A percentile compares a stretch with the other conserved stretches of the same genome.
These are phyloP conservation scores for Quillaja saponaria DNA, from an alignment of 306 rosid species.

Conservation along the genomic window DNA sequence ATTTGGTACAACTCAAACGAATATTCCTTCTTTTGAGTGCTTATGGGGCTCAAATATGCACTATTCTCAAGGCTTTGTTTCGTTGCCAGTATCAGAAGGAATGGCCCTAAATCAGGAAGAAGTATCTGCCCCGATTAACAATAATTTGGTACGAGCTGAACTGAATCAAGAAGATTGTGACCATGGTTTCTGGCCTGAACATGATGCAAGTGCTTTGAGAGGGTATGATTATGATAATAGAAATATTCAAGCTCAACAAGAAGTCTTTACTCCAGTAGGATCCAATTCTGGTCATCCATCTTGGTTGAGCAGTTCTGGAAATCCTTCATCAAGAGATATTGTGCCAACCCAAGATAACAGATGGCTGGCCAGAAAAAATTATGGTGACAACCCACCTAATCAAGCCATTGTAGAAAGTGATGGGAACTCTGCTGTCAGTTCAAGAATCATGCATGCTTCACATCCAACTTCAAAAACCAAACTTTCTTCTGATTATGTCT, in stretches of 20 bases:
- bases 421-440: slow-evolving; percentile 32
- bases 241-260: slow-evolving; percentile 40
- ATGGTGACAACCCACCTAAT: slow-evolving; percentile 33
- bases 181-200: slow-evolving; percentile 52
- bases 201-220: slow-evolving; percentile 39
- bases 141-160: slow-evolving; percentile 39
- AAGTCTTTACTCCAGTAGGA: slow-evolving; percentile 43
- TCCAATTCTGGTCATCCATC: slow-evolving; percentile 42
- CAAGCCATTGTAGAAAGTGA: slow-evolving; percentile 45
- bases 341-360: slow-evolving; percentile 29
- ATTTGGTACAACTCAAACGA: slow-evolving; percentile 29
- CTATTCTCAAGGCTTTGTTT: slow-evolving; percentile 42
- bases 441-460: slow-evolving; percentile 30
- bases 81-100: slow-evolving; percentile 44
- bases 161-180: slow-evolving; percentile 39
- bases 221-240: slow-evolving; percentile 49
- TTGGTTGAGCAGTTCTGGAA: slow-evolving; percentile 30
- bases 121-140: slow-evolving; percentile 28
- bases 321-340: slow-evolving; percentile 34
- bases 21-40: slow-evolving; percentile 42
- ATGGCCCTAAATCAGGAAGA: slow-evolving; percentile 39
- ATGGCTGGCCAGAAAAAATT: slow-evolving; percentile 33
- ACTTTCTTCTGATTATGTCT: slow-evolving; percentile 50
- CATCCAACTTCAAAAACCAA: slow-evolving; percentile 40
- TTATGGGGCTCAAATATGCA: slow-evolving; percentile 51